A percentile compares a stretch with the other conserved stretches of the same genome.
These are phyloP conservation scores for Ceratocystis cacaofunesta DNA, from an alignment of 2,329 filamentous ascomycete genomes.

Conservation along the genomic window DNA sequence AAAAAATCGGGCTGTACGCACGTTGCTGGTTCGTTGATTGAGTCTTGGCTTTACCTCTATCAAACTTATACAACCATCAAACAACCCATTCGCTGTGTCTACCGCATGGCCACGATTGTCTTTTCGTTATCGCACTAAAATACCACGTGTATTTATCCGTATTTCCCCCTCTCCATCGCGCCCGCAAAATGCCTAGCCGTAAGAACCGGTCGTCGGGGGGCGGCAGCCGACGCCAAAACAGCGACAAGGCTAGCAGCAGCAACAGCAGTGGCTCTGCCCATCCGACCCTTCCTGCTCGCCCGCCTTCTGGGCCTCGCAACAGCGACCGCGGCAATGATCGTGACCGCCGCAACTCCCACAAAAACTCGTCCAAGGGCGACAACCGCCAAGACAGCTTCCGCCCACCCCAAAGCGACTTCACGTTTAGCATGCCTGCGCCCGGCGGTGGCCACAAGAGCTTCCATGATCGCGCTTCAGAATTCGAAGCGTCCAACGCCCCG, in stretches of 20 bases:
- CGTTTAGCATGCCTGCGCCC: slow-evolving; percentile 40
- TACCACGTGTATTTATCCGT: neutral
- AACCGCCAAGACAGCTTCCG: slow-evolving; percentile 18
- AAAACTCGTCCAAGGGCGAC: neutral
- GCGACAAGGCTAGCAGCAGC: slow-evolving; percentile 24
- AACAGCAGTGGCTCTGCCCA: slow-evolving; percentile 35
- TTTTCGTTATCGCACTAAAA: neutral
- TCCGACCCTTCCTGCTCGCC: slow-evolving; percentile 1
- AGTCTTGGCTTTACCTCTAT: neutral
- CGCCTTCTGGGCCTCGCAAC: slow-evolving; percentile 7
- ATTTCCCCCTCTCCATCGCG: neutral
- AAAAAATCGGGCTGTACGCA: neutral
- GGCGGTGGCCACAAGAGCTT: slow-evolving; percentile 24
- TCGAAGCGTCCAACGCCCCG: slow-evolving; percentile 16
- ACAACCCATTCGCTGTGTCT: neutral
- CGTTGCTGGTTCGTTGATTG: neutral
- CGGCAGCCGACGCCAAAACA: slow-evolving; percentile 22
- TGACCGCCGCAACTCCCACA: neutral
- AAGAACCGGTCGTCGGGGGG: slow-evolving; percentile 4
- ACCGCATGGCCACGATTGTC: neutral
- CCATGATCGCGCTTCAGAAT: slow-evolving; percentile 18
- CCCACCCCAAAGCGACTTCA: slow-evolving; percentile 36
- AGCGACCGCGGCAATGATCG: slow-evolving; percentile 1
- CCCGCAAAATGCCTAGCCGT: neutral
- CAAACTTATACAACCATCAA: neutral